Evolutionary conservation across 345 rosid species (phyloP).

Genomic region (Eutrema japonicum): DNA sequence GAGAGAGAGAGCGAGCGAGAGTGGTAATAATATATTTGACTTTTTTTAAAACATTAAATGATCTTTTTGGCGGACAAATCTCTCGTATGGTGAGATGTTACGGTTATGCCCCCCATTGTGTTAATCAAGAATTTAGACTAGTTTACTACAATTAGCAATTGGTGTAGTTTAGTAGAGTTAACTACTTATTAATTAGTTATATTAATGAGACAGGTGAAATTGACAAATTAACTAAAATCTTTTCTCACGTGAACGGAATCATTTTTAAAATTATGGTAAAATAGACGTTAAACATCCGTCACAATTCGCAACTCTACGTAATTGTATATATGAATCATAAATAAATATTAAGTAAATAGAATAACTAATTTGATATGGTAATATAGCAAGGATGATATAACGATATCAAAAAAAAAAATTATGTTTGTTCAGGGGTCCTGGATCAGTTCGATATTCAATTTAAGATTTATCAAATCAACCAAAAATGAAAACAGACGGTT

Average conservation of each 20-base stretch:
- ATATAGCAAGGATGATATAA: no score
- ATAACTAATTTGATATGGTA: no score
- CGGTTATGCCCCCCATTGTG: slow-evolving; percentile 27
- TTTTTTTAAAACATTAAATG: slow-evolving; percentile 27
- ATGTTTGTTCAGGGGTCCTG: neutral
- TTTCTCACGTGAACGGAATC: neutral
- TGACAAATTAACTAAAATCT: slow-evolving; percentile 17
- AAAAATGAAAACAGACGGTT: neutral
- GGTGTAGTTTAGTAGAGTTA: neutral
- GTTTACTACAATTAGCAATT: slow-evolving; percentile 5
- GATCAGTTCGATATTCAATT: neutral
- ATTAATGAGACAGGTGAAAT: slow-evolving; percentile 5
- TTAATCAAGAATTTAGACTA: slow-evolving; percentile 9
- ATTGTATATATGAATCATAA: no score
- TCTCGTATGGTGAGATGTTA: slow-evolving; percentile 14
- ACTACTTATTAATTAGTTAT: neutral
- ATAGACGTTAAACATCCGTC: no score
- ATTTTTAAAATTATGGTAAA: neutral
- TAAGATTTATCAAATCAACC: neutral
- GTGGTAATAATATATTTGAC: slow-evolving; percentile 32
- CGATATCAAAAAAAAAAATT: no score
- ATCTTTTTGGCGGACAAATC: slow-evolving; percentile 43
- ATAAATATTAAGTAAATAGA: no score
- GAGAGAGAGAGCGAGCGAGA: neutral
- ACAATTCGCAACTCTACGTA: no score